Evolutionary conservation across 305 asterid genomes (phyloP).

Genomic region (Ajuga reptans): DNA sequence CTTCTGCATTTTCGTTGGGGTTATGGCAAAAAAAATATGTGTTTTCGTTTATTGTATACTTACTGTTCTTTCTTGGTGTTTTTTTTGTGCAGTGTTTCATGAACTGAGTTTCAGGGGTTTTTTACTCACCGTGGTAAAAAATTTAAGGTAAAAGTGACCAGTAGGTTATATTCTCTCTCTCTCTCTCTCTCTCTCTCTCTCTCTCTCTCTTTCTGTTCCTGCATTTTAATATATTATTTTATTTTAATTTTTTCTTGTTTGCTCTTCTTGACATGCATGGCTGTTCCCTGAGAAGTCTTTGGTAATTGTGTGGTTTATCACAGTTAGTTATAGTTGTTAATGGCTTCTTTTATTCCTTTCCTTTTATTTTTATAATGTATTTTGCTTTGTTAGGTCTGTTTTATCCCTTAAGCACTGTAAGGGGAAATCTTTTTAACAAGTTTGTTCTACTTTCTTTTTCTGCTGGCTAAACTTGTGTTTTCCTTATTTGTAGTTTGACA

Average conservation of each 20-base stretch:
- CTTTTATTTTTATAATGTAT: not conserved
- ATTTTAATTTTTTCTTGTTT: not conserved
- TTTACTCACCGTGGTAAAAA: conserved; percentile 1
- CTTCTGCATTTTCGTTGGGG: not conserved
- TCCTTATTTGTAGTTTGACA: not conserved
- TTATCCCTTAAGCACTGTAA: not conserved
- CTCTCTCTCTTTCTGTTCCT: not conserved
- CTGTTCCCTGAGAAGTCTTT: not conserved
- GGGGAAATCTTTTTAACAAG: not conserved
- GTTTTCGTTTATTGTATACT: not conserved
- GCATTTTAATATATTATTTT: not conserved
- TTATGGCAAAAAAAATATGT: not conserved
- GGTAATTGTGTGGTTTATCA: not conserved
- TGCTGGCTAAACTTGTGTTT: not conserved
- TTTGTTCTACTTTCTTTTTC: not conserved
- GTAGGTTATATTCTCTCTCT: not conserved
- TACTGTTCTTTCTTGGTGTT: not conserved
- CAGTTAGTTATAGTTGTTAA: not conserved
- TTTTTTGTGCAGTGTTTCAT: conserved; percentile 13
- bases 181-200: not conserved
- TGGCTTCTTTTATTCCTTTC: not conserved
- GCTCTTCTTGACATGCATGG: conserved; percentile 25
- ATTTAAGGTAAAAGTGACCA: conserved; percentile 15
- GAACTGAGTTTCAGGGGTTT: not conserved
- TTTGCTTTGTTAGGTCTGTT: not conserved